Percentiles rank a stretch among this genome's conserved stretches.
phyloP scores from a whole-genome alignment of 495 filamentous ascomycete species.

The Beverwykella pulmonaria region DNA sequence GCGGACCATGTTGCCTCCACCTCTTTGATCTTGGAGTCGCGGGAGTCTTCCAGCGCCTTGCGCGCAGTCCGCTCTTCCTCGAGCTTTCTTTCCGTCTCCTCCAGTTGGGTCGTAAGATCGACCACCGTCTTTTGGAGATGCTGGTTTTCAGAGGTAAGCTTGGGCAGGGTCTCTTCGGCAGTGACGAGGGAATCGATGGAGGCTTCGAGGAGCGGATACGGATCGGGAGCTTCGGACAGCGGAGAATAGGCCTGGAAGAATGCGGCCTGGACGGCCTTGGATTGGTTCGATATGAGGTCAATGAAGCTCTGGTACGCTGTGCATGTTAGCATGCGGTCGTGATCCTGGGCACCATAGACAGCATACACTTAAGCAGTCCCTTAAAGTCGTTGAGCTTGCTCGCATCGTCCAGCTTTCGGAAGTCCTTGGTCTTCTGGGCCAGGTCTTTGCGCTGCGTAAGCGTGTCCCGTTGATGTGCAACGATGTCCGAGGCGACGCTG shows the following conservation, averaged over 20 bases:
- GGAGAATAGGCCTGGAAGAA: constrained; percentile 88
- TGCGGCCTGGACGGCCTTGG: constrained; percentile 85
- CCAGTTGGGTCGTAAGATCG: constrained; percentile 86
- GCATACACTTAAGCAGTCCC: constrained; percentile 76
- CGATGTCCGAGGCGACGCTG: constrained; percentile 87
- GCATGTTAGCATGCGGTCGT: constrained; percentile 19
- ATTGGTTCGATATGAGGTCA: constrained; percentile 90
- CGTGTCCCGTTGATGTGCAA: constrained; percentile 85
- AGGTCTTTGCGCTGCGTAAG: constrained; percentile 94
- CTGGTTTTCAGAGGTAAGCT: constrained; percentile 81
- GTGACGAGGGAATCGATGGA: constrained; percentile 90
- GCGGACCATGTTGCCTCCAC: constrained; percentile 88
- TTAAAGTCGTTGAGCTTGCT: constrained; percentile 87
- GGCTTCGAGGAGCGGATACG: constrained; percentile 93
- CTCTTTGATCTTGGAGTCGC: constrained; percentile 79
- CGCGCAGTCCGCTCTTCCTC: constrained; percentile 72
- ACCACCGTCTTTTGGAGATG: constrained; percentile 78
- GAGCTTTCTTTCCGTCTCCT: constrained; percentile 75
- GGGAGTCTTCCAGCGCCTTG: constrained; percentile 72
- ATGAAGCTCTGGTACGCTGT: constrained; percentile 96
- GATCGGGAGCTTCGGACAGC: constrained; percentile 92
- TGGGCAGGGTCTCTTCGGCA: constrained; percentile 87
- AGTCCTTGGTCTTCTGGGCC: constrained; percentile 98
- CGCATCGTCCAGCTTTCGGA: constrained; percentile 89
- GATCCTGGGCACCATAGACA: neutral